Percentiles rank a stretch among this genome's conserved stretches.
Evolutionary conservation across 192 early-diverging fungal genomes (phyloP).

Genomic region (Oehlia diaphana): DNA sequence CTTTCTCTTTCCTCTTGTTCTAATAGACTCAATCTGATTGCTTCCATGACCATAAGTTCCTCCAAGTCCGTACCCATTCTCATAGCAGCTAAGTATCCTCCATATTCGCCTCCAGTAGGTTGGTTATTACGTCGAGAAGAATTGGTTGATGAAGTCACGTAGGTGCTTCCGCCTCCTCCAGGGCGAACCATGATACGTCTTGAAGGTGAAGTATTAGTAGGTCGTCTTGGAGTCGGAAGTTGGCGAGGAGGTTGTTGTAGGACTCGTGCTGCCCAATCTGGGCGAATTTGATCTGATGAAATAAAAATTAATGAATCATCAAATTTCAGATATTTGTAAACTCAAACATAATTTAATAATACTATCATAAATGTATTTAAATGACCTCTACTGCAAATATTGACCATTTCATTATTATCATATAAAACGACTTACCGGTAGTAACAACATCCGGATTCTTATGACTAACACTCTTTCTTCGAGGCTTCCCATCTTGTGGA

Average conservation of each 20-base stretch:
- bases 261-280: conserved; percentile 57
- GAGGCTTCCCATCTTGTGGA: conserved; percentile 21
- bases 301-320: neutral
- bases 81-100: conserved; percentile 64
- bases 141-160: neutral
- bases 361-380: neutral
- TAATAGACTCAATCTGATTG: conserved; percentile 74
- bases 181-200: conserved; percentile 11
- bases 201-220: conserved; percentile 39
- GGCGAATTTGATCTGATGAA: conserved; percentile 63
- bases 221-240: conserved; percentile 37
- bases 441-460: conserved; percentile 66
- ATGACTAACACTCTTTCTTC: conserved; percentile 52
- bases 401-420: neutral
- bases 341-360: neutral
- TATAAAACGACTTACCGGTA: conserved; percentile 48
- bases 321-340: neutral
- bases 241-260: conserved; percentile 12
- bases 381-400: too few relatives aligned
- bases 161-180: neutral
- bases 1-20: conserved; percentile 57
- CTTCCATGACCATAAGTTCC: conserved; percentile 92
- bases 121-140: conserved; percentile 24
- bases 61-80: conserved; percentile 83
- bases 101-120: conserved; percentile 46